These are phyloP conservation scores for Trametes villosa DNA, from an alignment of 768 basidiomycete genomes.

Conservation along the genomic window DNA sequence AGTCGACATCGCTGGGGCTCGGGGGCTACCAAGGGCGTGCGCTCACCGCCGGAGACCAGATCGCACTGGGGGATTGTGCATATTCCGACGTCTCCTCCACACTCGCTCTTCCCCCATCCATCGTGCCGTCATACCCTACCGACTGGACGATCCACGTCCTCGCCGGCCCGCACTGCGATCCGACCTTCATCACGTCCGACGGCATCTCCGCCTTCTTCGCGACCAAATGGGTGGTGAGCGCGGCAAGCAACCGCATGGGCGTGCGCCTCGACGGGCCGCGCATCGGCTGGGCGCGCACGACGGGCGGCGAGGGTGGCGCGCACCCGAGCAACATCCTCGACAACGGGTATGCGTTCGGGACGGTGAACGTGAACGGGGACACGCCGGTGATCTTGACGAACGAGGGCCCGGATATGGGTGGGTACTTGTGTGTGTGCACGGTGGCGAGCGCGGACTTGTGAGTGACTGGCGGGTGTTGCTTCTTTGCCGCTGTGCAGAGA, in stretches of 20 bases:
- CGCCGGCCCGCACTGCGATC: slow-evolving; percentile 65
- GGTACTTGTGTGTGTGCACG: slow-evolving; percentile 61
- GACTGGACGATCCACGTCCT: slow-evolving; percentile 60
- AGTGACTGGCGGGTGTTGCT: slow-evolving; percentile 17
- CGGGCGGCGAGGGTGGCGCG: slow-evolving; percentile 68
- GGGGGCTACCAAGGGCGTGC: slow-evolving; percentile 68
- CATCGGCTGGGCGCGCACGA: slow-evolving; percentile 57
- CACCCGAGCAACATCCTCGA: slow-evolving; percentile 73
- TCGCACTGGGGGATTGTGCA: slow-evolving; percentile 43
- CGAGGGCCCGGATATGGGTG: slow-evolving; percentile 69
- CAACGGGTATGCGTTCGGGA: slow-evolving; percentile 58
- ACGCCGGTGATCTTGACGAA: slow-evolving; percentile 67
- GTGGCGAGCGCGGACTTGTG: slow-evolving; percentile 56
- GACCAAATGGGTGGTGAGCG: slow-evolving; percentile 55
- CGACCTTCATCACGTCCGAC: slow-evolving; percentile 52
- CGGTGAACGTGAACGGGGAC: slow-evolving; percentile 69
- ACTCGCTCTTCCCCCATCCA: slow-evolving; percentile 30
- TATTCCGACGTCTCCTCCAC: slow-evolving; percentile 26
- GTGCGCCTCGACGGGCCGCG: slow-evolving; percentile 59
- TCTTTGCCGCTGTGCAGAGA: too few relatives aligned
- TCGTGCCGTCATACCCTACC: slow-evolving; percentile 50
- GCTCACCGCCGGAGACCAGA: slow-evolving; percentile 53
- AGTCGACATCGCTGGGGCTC: slow-evolving; percentile 65
- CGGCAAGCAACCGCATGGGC: slow-evolving; percentile 66
- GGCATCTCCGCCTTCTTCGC: slow-evolving; percentile 57